Percentiles rank a stretch among this genome's conserved stretches.
These are phyloP conservation scores for Lavandula angustifolia DNA, from an alignment of 257 asterid species.

Conservation along the genomic window DNA sequence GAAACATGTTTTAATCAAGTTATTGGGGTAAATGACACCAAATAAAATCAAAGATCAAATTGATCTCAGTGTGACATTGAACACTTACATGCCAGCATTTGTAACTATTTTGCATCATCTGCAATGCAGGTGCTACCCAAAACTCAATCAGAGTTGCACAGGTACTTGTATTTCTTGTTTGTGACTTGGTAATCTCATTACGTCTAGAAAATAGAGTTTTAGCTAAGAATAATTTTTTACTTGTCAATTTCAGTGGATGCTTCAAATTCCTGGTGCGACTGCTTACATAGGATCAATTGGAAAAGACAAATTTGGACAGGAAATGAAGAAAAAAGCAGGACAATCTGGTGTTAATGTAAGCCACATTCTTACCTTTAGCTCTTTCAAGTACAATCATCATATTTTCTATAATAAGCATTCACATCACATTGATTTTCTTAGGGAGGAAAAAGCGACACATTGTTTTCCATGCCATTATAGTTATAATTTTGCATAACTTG, in stretches of 20 bases:
- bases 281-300: conserved; percentile 68
- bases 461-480: neutral
- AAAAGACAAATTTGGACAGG: conserved; percentile 78
- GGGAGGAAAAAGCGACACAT: neutral
- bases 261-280: conserved; percentile 77
- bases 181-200: conserved; percentile 8
- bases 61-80: neutral
- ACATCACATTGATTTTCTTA: conserved; percentile 7
- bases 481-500: neutral
- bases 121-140: conserved; percentile 70
- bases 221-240: conserved; percentile 1
- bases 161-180: conserved; percentile 41
- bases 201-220: neutral
- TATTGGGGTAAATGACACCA: neutral
- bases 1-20: neutral
- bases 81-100: conserved; percentile 4
- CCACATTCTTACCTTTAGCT: conserved; percentile 14
- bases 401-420: neutral
- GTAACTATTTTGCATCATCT: conserved; percentile 17
- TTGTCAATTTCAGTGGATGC: conserved; percentile 47
- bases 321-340: conserved; percentile 76
- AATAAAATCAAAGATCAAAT: neutral
- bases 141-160: conserved; percentile 81
- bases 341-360: conserved; percentile 80
- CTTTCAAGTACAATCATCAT: conserved; percentile 8